Evolutionary conservation across 257 asterid species (phyloP), one percentile per base, ranked within the genome.

Genomic region (Ophiorrhiza pumila): DNA sequence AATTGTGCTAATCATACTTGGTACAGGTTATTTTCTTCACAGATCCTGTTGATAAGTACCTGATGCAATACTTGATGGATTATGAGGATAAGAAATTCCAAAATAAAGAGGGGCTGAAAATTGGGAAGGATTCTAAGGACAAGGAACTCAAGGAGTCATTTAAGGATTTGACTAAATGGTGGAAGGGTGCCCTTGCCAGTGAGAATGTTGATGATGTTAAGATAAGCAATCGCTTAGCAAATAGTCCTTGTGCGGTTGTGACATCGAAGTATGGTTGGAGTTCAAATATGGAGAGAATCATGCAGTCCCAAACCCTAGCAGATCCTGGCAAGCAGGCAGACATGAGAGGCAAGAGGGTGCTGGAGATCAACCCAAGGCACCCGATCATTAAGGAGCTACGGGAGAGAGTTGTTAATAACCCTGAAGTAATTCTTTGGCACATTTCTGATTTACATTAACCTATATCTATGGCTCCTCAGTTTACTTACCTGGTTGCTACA

Each of bases 1-100:
- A 69, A 53, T 69, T 43, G 3, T 50, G 23, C 17, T 6, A 0
- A 37, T 14, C 60, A 46, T 70, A n/a, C 41, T 7, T 20, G 29
- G 57, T 86, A 65, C 88, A 92, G 98, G 97, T 90, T 62, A 92
- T 92, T 73, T 82, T 86, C 80, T 90, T 92, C 79, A 92, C 97
- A 0, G 98, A 92, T 64, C 98, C 98, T 0, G 98, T 90, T 67
- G 98, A 92, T 25, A 96, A 92, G 80, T 92, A 92, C 71, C 85
- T 92, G 76, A 90, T 92, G 98, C 98, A 92, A 79, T 92, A 92
- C 50, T 83, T 92, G 71, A 92, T 92, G 98, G 98, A 92, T 72
- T 92, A 88, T 17, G 98, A 92, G 65, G 98, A 90, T 83, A 86
- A 77, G 82, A 92, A 92, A 72, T 92, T 92, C 91, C 98, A 92